phyloP scores from a whole-genome alignment of 805 yeast genomes.

The Candida sakaeoensis region DNA sequence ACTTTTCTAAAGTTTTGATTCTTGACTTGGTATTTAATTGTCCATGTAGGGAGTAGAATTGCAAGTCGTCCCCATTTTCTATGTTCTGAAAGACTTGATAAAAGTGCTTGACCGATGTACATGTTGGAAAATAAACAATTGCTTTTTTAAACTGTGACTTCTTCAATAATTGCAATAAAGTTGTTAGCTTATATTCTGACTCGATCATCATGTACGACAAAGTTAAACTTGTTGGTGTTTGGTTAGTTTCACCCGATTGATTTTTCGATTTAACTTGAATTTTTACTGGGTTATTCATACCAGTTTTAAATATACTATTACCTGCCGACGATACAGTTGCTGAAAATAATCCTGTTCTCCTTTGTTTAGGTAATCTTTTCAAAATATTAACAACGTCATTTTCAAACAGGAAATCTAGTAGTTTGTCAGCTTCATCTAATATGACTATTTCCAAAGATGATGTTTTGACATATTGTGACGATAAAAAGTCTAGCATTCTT shows the following conservation, averaged over 20 bases:
- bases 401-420: conserved; percentile 74
- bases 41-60: conserved; percentile 81
- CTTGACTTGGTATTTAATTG: conserved; percentile 81
- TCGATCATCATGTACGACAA: conserved; percentile 57
- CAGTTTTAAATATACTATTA: conserved; percentile 73
- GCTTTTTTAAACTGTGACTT: conserved; percentile 66
- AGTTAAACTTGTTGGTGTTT: conserved; percentile 61
- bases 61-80: conserved; percentile 23
- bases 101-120: conserved; percentile 77
- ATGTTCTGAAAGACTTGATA: conserved; percentile 51
- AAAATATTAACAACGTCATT: conserved; percentile 67
- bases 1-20: conserved; percentile 62
- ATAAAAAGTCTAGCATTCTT: conserved; percentile 69
- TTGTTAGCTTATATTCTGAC: conserved; percentile 59
- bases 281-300: conserved; percentile 90
- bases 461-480: conserved; percentile 55
- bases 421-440: conserved; percentile 89
- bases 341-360: conserved; percentile 89
- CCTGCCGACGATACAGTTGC: conserved; percentile 90
- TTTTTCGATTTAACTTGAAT: conserved; percentile 63
- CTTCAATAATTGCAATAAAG: conserved; percentile 50
- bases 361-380: conserved; percentile 75
- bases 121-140: conserved; percentile 91
- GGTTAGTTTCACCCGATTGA: conserved; percentile 19
- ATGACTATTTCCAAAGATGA: conserved; percentile 68